Evolutionary conservation across 768 basidiomycete species (phyloP), one percentile per base, ranked within the genome.

Genomic region (Russula abietina): DNA sequence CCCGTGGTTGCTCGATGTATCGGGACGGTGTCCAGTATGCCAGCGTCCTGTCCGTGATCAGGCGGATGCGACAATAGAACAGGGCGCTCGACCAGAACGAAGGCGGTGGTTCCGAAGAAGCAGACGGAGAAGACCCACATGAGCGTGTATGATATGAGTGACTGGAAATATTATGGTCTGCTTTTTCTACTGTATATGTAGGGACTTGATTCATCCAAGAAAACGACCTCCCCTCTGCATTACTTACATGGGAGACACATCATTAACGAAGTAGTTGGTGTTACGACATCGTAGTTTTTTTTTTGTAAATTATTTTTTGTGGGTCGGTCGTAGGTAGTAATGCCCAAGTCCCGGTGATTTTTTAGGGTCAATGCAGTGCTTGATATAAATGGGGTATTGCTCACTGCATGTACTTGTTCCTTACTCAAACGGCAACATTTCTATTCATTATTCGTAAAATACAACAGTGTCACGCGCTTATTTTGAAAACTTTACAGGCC

Each of bases 11-110:
- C 85, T 78, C 3, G 86, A 89, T 64, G 86, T 92, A 16, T 91
- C 89, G 32, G 93, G 91, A 5, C 82, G 91, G 36, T 96, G 93
- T 77, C 93, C 93, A 8, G 83, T 88, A 19, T 96, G 93, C 71
- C 91, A 95, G 71, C 77, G 85, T 36, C 76, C 84, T 28, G 90
- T 93, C 16, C 83, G 87, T 60, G 78, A 63, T 70, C 70, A 52
- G 70, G 69, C 60, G 70, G 74, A 67, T 77, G 73, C 71, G 73
- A 24, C 51, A 73, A 10, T 68, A 65, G 65, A 69, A 69, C 57
- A 66, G 73, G 64, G 66, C 17, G 50, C 68, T 67, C 55, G 55
- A 32, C 68, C 59, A 45, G 70, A 65, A 70, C 55, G 59, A 14
- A 58, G 64, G 26, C 59, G 56, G 7, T 60, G 63, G 63, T 55